phyloP scores from a whole-genome alignment of 805 yeast species.

The Wickerhamia fluorescens region DNA sequence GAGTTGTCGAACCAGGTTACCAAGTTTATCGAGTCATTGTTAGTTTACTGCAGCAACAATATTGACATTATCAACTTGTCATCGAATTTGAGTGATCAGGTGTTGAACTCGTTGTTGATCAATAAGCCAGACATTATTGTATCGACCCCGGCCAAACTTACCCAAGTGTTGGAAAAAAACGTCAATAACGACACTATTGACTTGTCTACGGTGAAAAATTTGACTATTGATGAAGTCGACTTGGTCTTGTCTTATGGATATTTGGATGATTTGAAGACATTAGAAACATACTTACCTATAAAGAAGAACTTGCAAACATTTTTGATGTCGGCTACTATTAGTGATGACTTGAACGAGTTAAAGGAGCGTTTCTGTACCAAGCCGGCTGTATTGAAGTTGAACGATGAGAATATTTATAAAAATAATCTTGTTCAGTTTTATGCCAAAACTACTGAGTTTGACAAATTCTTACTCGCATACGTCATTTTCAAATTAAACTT shows the following conservation, averaged over 20 bases:
- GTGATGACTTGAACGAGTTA: constrained; percentile 73
- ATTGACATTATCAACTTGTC: constrained; percentile 62
- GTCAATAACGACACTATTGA: constrained; percentile 34
- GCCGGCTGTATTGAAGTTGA: constrained; percentile 76
- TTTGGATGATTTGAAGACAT: constrained; percentile 68
- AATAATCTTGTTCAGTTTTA: constrained; percentile 75
- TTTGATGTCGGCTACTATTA: constrained; percentile 93
- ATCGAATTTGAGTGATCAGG: constrained; percentile 60
- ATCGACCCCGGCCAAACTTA: constrained; percentile 79
- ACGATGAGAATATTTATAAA: constrained; percentile 54
- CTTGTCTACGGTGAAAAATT: constrained; percentile 50
- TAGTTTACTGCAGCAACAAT: constrained; percentile 62
- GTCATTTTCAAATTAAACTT: constrained; percentile 85
- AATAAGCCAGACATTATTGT: constrained; percentile 77
- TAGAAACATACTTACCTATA: constrained; percentile 60
- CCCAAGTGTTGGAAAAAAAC: constrained; percentile 44
- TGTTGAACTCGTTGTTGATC: constrained; percentile 59
- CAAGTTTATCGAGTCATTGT: constrained; percentile 60
- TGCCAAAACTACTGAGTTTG: constrained; percentile 81
- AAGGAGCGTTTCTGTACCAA: constrained; percentile 73
- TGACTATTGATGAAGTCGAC: constrained; percentile 95
- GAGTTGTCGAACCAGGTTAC: constrained; percentile 85
- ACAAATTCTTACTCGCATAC: constrained; percentile 83
- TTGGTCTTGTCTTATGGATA: constrained; percentile 85
- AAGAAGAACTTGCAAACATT: constrained; percentile 78